Base-by-base conservation (phyloP, 805 yeast genomes). In the Debaryomyces maramus region DNA sequence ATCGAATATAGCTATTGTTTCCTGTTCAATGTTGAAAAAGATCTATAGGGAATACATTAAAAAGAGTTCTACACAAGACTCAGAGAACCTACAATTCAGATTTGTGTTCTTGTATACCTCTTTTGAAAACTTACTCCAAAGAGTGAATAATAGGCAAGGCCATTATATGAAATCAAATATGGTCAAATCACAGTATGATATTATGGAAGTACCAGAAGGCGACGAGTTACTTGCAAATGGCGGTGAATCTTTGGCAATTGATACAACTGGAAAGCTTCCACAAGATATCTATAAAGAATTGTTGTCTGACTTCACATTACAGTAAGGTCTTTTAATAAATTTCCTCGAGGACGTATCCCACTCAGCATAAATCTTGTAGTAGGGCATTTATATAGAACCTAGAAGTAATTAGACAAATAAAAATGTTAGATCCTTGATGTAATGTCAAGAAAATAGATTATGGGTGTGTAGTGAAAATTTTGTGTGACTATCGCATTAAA, bases 151-250 rank as follows among this genome's bases (percentile, higher is more conserved):
- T n/a, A 72, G 99, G 49, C 59, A 76, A 50, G 78, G 79, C 35
- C 99, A 93, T 57, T 93, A 75, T 59, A 89, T 93, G 96, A 90
- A 90, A 57, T 74, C 83, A 4, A 76, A 79, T 44, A 88, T 90
- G 97, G 80, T 89, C 38, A 73, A 78, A 44, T 80, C 89, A 15
- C 97, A 90, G 59, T 83, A 81, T 48, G 79, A 71, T 10, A 81
- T 80, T 40, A 74, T 88, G 77, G 85, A 89, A 58, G 62, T 86
- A 4, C 97, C 97, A 0, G 32, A 51, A 10, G 68, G 56, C 3
- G 65, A 53, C 3, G 74, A 69, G 44, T 55, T 69, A 44, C 33
- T 64, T 20, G 48, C 37, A 7, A 61, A 63, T 41, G 72, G 72
- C 4, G 75, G 75, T 3, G 58, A 56, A 21, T 53, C 63, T 6